Base-by-base conservation (phyloP, 768 basidiomycete genomes). In the Symmetrospora coprosmae region DNA sequence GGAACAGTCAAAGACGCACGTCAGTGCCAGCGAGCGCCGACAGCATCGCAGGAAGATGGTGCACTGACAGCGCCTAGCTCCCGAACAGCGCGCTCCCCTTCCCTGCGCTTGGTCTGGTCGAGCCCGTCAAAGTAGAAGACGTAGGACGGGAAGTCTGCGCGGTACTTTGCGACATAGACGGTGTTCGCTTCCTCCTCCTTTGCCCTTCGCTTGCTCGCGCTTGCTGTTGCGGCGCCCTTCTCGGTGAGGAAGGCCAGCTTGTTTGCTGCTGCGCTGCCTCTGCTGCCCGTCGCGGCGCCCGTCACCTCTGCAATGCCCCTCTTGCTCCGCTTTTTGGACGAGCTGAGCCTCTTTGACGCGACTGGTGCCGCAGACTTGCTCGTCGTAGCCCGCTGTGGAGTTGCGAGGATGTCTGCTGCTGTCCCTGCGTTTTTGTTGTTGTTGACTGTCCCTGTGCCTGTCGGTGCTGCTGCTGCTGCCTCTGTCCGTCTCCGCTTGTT, bases 81-180 rank as follows among this genome's bases (percentile, higher is more conserved):
- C 34, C 72, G 67, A 33, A 92, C 81, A 65, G 79, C 78, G 37
- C 76, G 70, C 63, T 77, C 79, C 35, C 87, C 73, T 19, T 70
- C 70, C 50, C 71, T 71, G 66, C 73, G 74, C 45, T 72, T 71
- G 11, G 71, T 66, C 19, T 74, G 72, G 66, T 80, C 78, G 61
- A 80, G 73, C 34, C 74, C 70, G 69, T 94, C 89, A 70, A 96
- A 84, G 72, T 87, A 84, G 72, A 97, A 92, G 17, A 77, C 79
- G 76, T 84, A 88, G 25, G 73, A 74, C 1, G 87, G 87, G 74
- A 97, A 94, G 21, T 85, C 86, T 50, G 80, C 80, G 55, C 78
- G 79, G 73, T 89, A 96, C 75, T 89, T 94, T 47, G 80, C 73
- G 68, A 79, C 81, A 75, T 88, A 97, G 66, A 86, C 84, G 13